Conservation (phyloP, 108 stramenopile species). For the Stephanodiscus minutulus region DNA sequence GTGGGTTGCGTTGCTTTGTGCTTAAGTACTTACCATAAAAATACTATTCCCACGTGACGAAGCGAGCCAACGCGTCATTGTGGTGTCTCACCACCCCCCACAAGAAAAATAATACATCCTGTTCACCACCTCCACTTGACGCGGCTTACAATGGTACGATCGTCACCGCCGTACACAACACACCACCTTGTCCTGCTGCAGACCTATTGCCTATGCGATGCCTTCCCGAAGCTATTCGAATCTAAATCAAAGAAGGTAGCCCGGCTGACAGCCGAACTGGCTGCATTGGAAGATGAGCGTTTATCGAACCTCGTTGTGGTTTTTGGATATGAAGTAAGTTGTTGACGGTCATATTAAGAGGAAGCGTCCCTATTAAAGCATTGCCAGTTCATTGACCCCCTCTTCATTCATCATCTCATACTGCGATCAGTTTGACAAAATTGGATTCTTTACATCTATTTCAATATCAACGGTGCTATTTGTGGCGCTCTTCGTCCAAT, state of each 20-base stretch:
- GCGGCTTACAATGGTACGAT: neutral
- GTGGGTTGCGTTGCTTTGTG: no score
- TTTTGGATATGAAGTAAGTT: slow-evolving; percentile 28
- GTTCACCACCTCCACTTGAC: no score
- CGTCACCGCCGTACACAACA: neutral
- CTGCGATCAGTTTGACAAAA: slow-evolving; percentile 21
- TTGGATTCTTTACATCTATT: slow-evolving; percentile 27
- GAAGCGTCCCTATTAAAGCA: no score
- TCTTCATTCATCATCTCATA: neutral
- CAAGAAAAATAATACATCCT: no score
- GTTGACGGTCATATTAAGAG: neutral
- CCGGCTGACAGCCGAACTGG: slow-evolving; percentile 30
- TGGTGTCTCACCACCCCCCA: no score
- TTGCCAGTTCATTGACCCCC: neutral
- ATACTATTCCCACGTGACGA: no score
- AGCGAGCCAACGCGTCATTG: no score
- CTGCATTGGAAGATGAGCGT: slow-evolving; percentile 29
- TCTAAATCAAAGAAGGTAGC: slow-evolving; percentile 31
- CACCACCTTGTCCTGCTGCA: neutral
- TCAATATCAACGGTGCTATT: slow-evolving; percentile 20
- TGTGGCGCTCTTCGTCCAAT: slow-evolving; percentile 21
- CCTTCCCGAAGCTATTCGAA: slow-evolving; percentile 31
- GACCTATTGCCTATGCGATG: slow-evolving; percentile 7
- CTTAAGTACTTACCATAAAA: no score
- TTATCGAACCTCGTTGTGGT: slow-evolving; percentile 25